These are phyloP conservation scores for Lasiosphaeria hispida DNA, from an alignment of 495 filamentous ascomycete species.

Conservation along the genomic window DNA sequence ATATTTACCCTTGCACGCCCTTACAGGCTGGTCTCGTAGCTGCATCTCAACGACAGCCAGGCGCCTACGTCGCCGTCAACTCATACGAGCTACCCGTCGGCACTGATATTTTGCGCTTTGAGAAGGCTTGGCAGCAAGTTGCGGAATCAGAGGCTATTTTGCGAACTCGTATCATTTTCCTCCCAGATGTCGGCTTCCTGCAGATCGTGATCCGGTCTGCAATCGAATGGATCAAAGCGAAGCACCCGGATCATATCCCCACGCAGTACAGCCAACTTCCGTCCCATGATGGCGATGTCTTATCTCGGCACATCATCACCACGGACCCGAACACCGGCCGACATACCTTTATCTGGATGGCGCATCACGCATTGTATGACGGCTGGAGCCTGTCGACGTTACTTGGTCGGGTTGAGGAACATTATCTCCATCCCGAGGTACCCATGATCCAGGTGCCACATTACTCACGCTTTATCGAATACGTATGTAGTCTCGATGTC, in stretches of 20 bases:
- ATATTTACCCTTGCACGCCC: constrained; percentile 63
- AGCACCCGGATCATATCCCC: constrained; percentile 3
- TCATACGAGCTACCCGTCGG: constrained; percentile 44
- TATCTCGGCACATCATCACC: constrained; percentile 16
- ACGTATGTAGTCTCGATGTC: constrained; percentile 17
- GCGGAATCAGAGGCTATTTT: constrained; percentile 51
- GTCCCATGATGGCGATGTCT: constrained; percentile 18
- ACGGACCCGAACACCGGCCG: constrained; percentile 27
- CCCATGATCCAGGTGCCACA: constrained; percentile 25
- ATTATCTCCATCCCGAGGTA: constrained; percentile 14
- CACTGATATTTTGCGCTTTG: constrained; percentile 50
- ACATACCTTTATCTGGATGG: constrained; percentile 43
- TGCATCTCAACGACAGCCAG: constrained; percentile 40
- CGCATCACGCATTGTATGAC: constrained; percentile 65
- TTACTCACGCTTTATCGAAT: constrained; percentile 27
- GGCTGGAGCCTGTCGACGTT: constrained; percentile 54
- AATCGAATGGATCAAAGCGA: constrained; percentile 15
- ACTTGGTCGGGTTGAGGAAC: constrained; percentile 18
- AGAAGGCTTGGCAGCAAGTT: constrained; percentile 54
- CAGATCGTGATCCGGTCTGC: constrained; percentile 22
- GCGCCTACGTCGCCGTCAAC: constrained; percentile 53
- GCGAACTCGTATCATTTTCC: constrained; percentile 33
- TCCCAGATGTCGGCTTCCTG: constrained; percentile 14
- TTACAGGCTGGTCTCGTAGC: constrained; percentile 63
- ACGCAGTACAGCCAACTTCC: constrained; percentile 14